Conservation (phyloP, 148 eudicot species). For the Pharnaceum exiguum region DNA sequence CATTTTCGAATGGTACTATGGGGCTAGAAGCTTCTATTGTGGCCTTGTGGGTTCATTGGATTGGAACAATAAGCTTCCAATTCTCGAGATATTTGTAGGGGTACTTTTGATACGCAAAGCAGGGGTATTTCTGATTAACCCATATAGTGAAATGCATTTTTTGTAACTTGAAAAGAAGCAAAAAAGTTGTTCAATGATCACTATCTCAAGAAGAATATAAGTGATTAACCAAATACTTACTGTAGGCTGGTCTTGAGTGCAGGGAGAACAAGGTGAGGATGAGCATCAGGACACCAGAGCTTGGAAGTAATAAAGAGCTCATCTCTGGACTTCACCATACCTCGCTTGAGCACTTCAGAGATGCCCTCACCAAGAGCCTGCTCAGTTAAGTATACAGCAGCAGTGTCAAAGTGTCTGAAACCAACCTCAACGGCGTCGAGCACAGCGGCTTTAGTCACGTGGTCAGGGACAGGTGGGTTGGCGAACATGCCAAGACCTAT, state of each 20-base stretch:
- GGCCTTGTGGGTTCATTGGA: too few relatives aligned
- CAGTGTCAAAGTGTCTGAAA: constrained; percentile 43
- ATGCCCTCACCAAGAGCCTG: constrained; percentile 44
- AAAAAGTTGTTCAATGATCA: too few relatives aligned
- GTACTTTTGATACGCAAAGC: too few relatives aligned
- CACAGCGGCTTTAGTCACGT: constrained; percentile 18
- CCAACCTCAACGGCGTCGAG: constrained; percentile 31
- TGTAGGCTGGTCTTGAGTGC: constrained; percentile 32
- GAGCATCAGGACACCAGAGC: constrained; percentile 47
- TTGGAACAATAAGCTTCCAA: background rate
- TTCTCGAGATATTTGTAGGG: background rate
- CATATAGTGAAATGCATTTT: too few relatives aligned
- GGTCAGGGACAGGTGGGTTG: constrained; percentile 26
- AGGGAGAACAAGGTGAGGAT: constrained; percentile 33
- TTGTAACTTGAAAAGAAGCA: too few relatives aligned
- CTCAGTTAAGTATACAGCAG: constrained; percentile 32
- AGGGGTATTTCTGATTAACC: too few relatives aligned
- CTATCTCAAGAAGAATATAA: background rate
- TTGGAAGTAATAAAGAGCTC: constrained; percentile 52
- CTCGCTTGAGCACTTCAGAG: constrained; percentile 25
- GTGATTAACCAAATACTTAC: constrained; percentile 13
- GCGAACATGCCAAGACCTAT: constrained; percentile 33
- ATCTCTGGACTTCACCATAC: constrained; percentile 33
- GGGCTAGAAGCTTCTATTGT: background rate
- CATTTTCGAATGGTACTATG: too few relatives aligned